Evolutionary conservation across 306 rosid genomes (phyloP).

Genomic region (Prunus campanulata): DNA sequence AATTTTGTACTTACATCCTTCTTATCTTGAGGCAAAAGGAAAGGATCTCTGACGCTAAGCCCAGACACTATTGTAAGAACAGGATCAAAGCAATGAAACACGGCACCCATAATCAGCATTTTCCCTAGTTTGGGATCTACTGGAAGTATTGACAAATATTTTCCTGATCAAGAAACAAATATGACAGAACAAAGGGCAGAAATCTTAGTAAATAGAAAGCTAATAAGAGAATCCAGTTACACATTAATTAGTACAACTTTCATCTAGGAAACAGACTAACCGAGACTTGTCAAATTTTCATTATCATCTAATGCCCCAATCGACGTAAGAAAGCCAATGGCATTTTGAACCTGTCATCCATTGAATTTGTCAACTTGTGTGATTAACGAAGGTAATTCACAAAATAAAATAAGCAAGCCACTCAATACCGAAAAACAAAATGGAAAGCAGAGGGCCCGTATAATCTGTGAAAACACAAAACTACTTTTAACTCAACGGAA

Average conservation of each 20-base stretch:
- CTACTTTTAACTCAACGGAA: neutral
- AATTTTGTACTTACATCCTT: conserved; percentile 65
- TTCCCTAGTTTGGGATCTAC: conserved; percentile 97
- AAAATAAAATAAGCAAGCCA: conserved; percentile 3
- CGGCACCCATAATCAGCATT: conserved; percentile 95
- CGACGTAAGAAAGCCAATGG: conserved; percentile 83
- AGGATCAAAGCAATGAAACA: conserved; percentile 96
- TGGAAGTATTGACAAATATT: conserved; percentile 85
- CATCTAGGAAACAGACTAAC: conserved; percentile 43
- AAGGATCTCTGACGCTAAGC: conserved; percentile 96
- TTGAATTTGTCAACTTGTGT: conserved; percentile 21
- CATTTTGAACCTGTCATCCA: conserved; percentile 83
- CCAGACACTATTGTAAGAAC: conserved; percentile 92
- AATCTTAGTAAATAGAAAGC: neutral
- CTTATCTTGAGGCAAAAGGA: conserved; percentile 96
- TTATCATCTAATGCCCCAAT: conserved; percentile 90
- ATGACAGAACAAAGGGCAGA: neutral
- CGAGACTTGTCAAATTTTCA: conserved; percentile 81
- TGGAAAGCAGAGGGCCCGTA: neutral
- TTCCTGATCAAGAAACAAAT: conserved; percentile 53
- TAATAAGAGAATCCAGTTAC: conserved; percentile 2
- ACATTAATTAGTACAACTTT: conserved; percentile 3
- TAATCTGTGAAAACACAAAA: neutral
- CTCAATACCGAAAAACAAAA: neutral
- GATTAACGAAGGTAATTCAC: neutral